phyloP scores from a whole-genome alignment of 2,329 filamentous ascomycete genomes.

The Podosphaera xanthii region DNA sequence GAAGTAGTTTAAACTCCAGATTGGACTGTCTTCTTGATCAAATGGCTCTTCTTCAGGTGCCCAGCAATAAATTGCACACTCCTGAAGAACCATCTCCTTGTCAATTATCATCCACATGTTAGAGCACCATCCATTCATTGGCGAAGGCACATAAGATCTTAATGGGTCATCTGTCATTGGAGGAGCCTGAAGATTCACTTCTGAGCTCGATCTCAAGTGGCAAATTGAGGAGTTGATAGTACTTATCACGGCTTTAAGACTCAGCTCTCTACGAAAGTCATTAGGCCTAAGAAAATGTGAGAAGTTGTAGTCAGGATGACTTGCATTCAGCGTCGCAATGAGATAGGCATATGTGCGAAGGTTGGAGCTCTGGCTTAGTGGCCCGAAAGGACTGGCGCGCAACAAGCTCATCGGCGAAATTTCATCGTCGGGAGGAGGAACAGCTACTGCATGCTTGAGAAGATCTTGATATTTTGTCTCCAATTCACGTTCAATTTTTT shows the following conservation, averaged over 20 bases:
- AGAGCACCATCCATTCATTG: constrained; percentile 51
- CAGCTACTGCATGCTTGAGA: constrained; percentile 61
- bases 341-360: constrained; percentile 86
- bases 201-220: constrained; percentile 50
- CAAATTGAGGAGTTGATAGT: constrained; percentile 71
- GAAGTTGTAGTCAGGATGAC: constrained; percentile 92
- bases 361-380: constrained; percentile 67
- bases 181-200: constrained; percentile 19
- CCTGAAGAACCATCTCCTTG: constrained; percentile 77
- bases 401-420: constrained; percentile 46
- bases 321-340: constrained; percentile 89
- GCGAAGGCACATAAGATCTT: constrained; percentile 19
- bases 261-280: constrained; percentile 74
- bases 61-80: constrained; percentile 80
- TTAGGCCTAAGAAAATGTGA: constrained; percentile 71
- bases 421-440: constrained; percentile 62
- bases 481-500: constrained; percentile 76
- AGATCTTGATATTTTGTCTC: constrained; percentile 81
- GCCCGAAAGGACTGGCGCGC: constrained; percentile 76
- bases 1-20: constrained; percentile 93
- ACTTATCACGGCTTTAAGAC: constrained; percentile 60
- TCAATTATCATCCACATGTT: constrained; percentile 84
- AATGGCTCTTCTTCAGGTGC: constrained; percentile 76
- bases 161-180: constrained; percentile 18
- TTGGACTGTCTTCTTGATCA: constrained; percentile 62